These are phyloP conservation scores for Penicillium roqueforti DNA, from an alignment of 495 filamentous ascomycete genomes.

Conservation along the genomic window DNA sequence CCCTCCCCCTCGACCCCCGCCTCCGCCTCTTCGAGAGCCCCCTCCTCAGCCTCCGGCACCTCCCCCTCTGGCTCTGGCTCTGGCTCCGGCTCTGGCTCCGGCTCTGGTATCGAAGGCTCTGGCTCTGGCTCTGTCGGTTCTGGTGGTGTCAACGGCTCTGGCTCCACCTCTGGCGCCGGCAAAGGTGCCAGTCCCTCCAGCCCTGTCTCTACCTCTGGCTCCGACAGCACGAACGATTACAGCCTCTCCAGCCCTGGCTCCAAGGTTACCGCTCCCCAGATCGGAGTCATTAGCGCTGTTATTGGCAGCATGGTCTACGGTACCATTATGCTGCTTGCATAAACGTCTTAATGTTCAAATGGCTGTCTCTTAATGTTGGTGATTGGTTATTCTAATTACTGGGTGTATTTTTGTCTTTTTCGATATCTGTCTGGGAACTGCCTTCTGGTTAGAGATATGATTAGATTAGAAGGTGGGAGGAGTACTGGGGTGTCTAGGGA, in stretches of 20 bases:
- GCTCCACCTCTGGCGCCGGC: neutral
- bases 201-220: neutral
- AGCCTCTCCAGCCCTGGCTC: constrained; percentile 29
- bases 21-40: too few species aligned
- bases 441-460: neutral
- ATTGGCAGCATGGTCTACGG: constrained; percentile 31
- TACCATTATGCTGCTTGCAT: constrained; percentile 26
- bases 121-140: neutral
- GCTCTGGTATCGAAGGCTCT: too few species aligned
- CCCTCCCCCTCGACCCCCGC: too few species aligned
- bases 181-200: too few species aligned
- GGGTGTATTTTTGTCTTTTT: neutral
- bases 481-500: constrained; percentile 3
- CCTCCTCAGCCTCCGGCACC: neutral
- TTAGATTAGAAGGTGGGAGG: neutral
- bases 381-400: constrained; percentile 8
- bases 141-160: neutral
- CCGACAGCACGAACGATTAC: constrained; percentile 25
- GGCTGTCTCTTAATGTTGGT: constrained; percentile 5
- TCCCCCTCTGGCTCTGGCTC: neutral
- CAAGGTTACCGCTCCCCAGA: constrained; percentile 27
- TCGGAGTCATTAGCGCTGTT: constrained; percentile 23
- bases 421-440: neutral
- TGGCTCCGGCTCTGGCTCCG: too few species aligned
- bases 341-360: constrained; percentile 11